Percentiles rank a stretch among this genome's conserved stretches.
Evolutionary conservation across 2,329 filamentous ascomycete genomes (phyloP).

Genomic region (Trichoderma asperellum): DNA sequence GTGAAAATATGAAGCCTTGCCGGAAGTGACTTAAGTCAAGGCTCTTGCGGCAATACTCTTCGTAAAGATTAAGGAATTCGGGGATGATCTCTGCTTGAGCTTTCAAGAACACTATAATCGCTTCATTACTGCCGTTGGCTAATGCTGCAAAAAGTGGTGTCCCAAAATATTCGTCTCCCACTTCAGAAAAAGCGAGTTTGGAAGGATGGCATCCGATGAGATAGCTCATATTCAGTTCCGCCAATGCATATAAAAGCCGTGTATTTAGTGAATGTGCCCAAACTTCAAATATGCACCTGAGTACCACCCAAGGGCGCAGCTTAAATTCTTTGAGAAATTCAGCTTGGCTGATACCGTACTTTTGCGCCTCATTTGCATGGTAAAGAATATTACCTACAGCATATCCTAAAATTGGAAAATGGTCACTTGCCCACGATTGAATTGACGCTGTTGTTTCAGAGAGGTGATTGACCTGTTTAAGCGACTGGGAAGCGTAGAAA

Average conservation of each 20-base stretch:
- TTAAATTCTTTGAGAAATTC: not conserved
- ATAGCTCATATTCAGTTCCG: not conserved
- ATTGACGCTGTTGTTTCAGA: not conserved
- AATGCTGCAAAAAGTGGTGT: not conserved
- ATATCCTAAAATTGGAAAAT: not conserved
- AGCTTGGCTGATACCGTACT: not conserved
- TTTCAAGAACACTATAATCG: not conserved
- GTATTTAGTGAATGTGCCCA: not conserved
- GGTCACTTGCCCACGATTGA: not conserved
- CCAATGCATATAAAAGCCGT: not conserved
- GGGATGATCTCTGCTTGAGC: not conserved
- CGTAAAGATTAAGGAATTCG: not conserved
- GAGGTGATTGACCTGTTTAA: too few species aligned
- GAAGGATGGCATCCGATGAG: not conserved
- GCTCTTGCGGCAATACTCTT: not conserved
- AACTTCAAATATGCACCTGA: not conserved
- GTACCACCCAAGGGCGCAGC: not conserved
- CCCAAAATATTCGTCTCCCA: not conserved
- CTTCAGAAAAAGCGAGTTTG: not conserved
- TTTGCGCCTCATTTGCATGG: not conserved
- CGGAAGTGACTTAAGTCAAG: not conserved
- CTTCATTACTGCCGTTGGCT: not conserved
- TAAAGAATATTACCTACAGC: not conserved
- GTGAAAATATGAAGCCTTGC: not conserved
- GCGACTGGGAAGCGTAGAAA: too few species aligned